Base-by-base conservation (phyloP, 192 early-diverging fungal genomes). In the Umbelopsis sp. region DNA sequence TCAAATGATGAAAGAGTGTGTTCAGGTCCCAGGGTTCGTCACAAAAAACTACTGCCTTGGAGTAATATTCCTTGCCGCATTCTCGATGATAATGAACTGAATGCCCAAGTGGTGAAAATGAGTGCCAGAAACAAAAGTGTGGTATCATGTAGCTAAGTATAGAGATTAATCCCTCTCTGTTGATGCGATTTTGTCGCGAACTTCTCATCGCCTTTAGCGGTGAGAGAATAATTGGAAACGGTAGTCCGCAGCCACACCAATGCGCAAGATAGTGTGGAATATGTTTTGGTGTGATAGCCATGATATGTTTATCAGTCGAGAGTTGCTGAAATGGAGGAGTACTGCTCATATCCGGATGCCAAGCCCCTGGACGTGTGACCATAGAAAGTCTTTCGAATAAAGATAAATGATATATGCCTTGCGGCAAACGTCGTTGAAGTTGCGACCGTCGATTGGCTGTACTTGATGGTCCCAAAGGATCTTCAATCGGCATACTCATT, bases 331-430 rank as follows among this genome's bases (percentile, higher is more conserved):
- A 7, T 29, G 56, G 56, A 62, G 26, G 56, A 12, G 24, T 62
- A 14, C 56, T 62, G 17, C 56, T 62, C 56, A 62, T 62, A 62
- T 62, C 56, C 17, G 56, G 56, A 34, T 62, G 56, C 56, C 56
- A 62, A 34, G 56, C 56, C 6, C 56, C 56, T 0, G 56, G 56
- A 14, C 56, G 26, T 7, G 56, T 62, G 31, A 62, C 9, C 56
- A 62, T 62, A 62, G 56, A 22, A 17, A 62, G 31, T 62, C 56
- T 11, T 62, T 62, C 56, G 31, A 62, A 62, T 32, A 62, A 34
- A 2, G 56, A 62, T 36, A 62, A 22, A 62, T 62, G 56, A 31
- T 26, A 29, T 29, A 62, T 62, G 31, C 56, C 56, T 20, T 62
- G 56, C 20, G 56, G 56, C 26, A 62, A 34, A 34, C 56, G 56